Conservation (phyloP, 768 basidiomycete genomes). For the Exsudoporus frostii region DNA sequence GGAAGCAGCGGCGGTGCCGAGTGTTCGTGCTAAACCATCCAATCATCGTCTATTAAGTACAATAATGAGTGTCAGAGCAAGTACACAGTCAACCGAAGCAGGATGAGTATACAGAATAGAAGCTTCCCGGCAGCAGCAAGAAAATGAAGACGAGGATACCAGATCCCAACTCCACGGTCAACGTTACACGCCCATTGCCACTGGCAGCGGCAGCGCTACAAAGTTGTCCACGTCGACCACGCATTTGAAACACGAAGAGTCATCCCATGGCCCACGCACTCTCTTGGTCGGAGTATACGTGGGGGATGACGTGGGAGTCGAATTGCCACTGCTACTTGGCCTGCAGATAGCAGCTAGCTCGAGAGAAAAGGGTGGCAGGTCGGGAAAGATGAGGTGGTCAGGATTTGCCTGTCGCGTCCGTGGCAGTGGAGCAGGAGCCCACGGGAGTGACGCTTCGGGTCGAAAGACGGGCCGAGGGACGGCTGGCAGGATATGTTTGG, state of each 20-base stretch:
- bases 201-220: conserved; percentile 46
- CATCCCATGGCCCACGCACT: conserved; percentile 58
- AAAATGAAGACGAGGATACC: background rate
- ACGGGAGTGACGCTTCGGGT: conserved; percentile 28
- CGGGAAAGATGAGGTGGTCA: conserved; percentile 11
- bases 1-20: background rate
- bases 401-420: conserved; percentile 12
- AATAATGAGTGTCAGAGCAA: conserved; percentile 1
- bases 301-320: conserved; percentile 16
- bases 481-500: conserved; percentile 68
- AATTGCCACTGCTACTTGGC: conserved; percentile 8
- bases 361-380: conserved; percentile 25
- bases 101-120: background rate
- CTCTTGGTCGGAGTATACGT: conserved; percentile 17
- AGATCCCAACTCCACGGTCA: background rate
- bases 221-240: conserved; percentile 46
- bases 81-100: too few relatives aligned
- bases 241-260: conserved; percentile 43
- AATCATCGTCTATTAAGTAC: background rate
- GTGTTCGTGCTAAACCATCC: background rate
- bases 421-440: conserved; percentile 17
- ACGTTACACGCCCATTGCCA: conserved; percentile 27
- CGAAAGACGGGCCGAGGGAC: conserved; percentile 54
- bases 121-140: conserved; percentile 3
- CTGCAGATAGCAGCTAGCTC: conserved; percentile 17